A percentile compares a stretch with the other conserved stretches of the same genome.
Evolutionary conservation across 2,329 filamentous ascomycete genomes (phyloP).

Genomic region (Xylariomycetidae sp.): DNA sequence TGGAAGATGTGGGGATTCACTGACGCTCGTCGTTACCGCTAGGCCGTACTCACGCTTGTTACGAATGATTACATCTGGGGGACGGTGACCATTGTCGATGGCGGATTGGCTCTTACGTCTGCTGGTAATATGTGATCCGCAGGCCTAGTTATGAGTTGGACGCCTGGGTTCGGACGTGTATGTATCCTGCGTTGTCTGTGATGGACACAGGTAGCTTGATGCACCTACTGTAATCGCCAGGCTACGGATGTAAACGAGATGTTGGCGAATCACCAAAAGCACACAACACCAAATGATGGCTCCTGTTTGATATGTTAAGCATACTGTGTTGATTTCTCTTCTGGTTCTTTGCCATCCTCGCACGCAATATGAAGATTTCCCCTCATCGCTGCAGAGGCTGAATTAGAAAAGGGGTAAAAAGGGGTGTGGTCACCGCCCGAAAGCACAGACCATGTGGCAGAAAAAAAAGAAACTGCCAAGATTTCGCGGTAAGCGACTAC

Average conservation of each 20-base stretch:
- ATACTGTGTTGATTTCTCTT: too few relatives aligned
- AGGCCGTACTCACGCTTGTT: conserved; percentile 20
- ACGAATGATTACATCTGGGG: conserved; percentile 26
- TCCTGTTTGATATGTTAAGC: too few relatives aligned
- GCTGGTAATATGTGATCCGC: conserved; percentile 19
- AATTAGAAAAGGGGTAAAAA: neutral
- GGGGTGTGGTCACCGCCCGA: neutral
- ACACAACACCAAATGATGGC: too few relatives aligned
- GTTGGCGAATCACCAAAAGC: too few relatives aligned
- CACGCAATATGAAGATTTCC: too few relatives aligned
- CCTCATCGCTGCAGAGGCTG: too few relatives aligned
- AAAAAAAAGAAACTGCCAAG: conserved; percentile 9
- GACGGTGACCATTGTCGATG: conserved; percentile 19
- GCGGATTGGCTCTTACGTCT: conserved; percentile 16
- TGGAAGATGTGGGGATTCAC: neutral
- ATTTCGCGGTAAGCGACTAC: conserved; percentile 13
- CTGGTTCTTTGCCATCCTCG: too few relatives aligned
- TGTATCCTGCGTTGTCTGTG: neutral
- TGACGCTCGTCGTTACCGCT: neutral
- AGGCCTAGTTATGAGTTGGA: neutral
- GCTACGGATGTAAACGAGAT: too few relatives aligned
- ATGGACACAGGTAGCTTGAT: too few relatives aligned
- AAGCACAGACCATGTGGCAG: neutral
- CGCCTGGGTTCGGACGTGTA: neutral
- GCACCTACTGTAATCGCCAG: too few relatives aligned